Conservation (phyloP, 495 filamentous ascomycete genomes). For the Xylaria cubensis region DNA sequence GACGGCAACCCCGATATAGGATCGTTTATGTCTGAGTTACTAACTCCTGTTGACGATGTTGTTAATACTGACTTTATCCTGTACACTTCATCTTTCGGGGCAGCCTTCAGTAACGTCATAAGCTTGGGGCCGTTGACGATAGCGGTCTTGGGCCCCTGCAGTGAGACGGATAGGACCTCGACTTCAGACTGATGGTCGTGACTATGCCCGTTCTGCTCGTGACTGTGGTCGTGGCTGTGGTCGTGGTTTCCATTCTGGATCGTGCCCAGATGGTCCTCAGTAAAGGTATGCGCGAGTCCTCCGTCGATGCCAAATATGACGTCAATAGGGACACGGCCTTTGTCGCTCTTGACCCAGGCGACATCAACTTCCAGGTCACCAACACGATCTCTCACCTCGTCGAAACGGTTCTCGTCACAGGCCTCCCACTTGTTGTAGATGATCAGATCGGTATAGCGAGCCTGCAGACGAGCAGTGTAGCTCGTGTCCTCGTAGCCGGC, state of each 20-base stretch:
- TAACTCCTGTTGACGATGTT: constrained; percentile 55
- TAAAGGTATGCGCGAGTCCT: constrained; percentile 69
- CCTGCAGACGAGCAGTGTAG: constrained; percentile 86
- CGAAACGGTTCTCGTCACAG: constrained; percentile 72
- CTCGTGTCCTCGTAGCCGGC: constrained; percentile 90
- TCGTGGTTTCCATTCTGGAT: constrained; percentile 38
- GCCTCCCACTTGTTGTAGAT: constrained; percentile 96
- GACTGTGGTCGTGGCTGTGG: constrained; percentile 45
- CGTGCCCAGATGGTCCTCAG: constrained; percentile 39
- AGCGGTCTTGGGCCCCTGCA: constrained; percentile 49
- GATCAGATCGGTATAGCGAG: constrained; percentile 88
- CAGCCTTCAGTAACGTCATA: constrained; percentile 66
- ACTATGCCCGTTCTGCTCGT: constrained; percentile 41
- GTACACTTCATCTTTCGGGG: constrained; percentile 91
- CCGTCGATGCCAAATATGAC: constrained; percentile 89
- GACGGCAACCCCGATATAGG: background rate
- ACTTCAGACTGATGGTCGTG: constrained; percentile 81
- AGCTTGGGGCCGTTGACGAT: constrained; percentile 71
- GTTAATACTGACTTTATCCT: constrained; percentile 90
- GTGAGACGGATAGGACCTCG: constrained; percentile 80
- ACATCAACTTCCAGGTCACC: constrained; percentile 84
- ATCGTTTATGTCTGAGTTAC: constrained; percentile 63
- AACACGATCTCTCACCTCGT: constrained; percentile 81
- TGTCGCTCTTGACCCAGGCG: constrained; percentile 80
- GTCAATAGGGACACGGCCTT: constrained; percentile 74